These are phyloP conservation scores for Echeveria elegans DNA, from an alignment of 164 flowering plant species.

Conservation along the genomic window DNA sequence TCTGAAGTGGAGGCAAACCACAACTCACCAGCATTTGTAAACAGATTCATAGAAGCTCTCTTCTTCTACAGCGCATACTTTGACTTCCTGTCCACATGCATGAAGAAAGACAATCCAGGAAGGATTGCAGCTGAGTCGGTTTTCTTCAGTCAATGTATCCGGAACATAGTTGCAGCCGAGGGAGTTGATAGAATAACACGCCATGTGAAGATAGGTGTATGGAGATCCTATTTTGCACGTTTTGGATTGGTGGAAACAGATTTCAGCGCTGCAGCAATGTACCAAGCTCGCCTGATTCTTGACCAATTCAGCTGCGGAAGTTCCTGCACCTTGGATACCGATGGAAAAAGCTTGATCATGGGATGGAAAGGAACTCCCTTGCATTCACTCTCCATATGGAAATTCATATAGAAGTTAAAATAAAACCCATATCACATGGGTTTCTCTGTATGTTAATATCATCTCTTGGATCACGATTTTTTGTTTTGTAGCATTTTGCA, in stretches of 20 bases:
- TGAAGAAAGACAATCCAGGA: constrained; percentile 23
- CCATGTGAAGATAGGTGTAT: constrained; percentile 30
- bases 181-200: constrained; percentile 38
- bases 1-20: constrained; percentile 42
- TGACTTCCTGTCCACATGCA: constrained; percentile 33
- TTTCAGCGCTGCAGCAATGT: constrained; percentile 28
- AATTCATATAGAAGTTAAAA: constrained; percentile 14
- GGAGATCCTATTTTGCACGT: constrained; percentile 45
- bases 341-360: constrained; percentile 28
- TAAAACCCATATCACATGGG: no score
- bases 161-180: constrained; percentile 36
- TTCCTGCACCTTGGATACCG: constrained; percentile 32
- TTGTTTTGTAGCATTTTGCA: no score
- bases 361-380: constrained; percentile 62
- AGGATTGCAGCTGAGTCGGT: constrained; percentile 21
- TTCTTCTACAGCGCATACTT: constrained; percentile 44
- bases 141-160: constrained; percentile 26
- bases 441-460: no score
- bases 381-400: constrained; percentile 43
- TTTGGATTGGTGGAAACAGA: constrained; percentile 43
- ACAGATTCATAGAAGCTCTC: constrained; percentile 41
- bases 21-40: constrained; percentile 33
- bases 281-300: constrained; percentile 35
- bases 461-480: no score
- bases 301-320: constrained; percentile 23